These are phyloP conservation scores for Porodaedalea pini DNA, from an alignment of 1,284 basidiomycete genomes.

Conservation along the genomic window DNA sequence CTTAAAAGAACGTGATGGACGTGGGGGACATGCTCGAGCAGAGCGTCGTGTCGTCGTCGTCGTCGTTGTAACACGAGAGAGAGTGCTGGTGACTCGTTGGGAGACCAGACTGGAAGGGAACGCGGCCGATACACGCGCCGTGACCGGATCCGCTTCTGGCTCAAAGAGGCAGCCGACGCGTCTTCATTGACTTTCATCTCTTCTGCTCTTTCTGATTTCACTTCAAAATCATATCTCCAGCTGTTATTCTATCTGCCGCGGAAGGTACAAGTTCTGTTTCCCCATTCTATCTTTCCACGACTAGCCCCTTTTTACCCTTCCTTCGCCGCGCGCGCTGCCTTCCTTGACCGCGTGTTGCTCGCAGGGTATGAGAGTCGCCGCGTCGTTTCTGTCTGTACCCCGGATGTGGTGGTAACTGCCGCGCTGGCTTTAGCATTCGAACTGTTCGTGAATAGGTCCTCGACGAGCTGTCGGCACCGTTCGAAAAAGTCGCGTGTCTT, in stretches of 20 bases:
- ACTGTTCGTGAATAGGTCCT: constrained; percentile 5
- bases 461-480: constrained; percentile 10
- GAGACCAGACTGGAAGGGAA: neutral
- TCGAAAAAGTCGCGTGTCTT: constrained; percentile 13
- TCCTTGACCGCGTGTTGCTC: constrained; percentile 5
- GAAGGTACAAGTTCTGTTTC: neutral
- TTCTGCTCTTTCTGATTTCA: neutral
- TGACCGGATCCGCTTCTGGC: neutral
- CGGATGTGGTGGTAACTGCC: neutral
- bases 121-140: neutral
- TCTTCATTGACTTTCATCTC: neutral
- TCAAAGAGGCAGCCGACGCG: neutral
- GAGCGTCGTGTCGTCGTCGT: neutral
- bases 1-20: neutral
- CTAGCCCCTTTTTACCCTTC: neutral
- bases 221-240: neutral
- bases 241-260: too few species aligned
- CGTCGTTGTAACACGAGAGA: neutral
- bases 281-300: neutral
- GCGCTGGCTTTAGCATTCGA: neutral
- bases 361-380: neutral
- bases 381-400: neutral
- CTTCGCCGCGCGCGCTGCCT: neutral
- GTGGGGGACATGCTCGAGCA: neutral
- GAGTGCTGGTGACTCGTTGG: too few species aligned